These are phyloP conservation scores for Xylaria polymorpha DNA, from an alignment of 2,329 filamentous ascomycete species.

Conservation along the genomic window DNA sequence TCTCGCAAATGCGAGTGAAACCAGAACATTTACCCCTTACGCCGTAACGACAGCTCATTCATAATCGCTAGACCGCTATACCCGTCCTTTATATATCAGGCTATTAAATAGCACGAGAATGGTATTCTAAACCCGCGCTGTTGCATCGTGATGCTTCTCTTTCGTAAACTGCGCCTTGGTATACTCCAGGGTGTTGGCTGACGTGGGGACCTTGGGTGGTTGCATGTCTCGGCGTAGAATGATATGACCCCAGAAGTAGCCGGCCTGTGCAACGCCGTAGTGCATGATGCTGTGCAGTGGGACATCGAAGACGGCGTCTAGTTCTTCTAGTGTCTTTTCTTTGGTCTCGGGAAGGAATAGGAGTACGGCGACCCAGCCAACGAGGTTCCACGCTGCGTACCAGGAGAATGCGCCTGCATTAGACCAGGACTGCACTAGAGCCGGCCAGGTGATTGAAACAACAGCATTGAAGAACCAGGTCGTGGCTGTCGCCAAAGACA, in stretches of 20 bases:
- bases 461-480: constrained; percentile 57
- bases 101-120: neutral
- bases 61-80: neutral
- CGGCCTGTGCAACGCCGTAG: constrained; percentile 53
- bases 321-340: constrained; percentile 58
- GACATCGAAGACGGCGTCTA: constrained; percentile 55
- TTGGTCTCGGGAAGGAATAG: constrained; percentile 59
- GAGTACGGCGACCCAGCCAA: constrained; percentile 58
- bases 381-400: constrained; percentile 62
- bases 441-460: constrained; percentile 60
- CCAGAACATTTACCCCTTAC: neutral
- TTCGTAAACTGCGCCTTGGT: constrained; percentile 42
- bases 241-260: constrained; percentile 50
- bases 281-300: constrained; percentile 45
- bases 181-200: constrained; percentile 43
- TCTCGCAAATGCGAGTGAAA: neutral
- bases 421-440: constrained; percentile 57
- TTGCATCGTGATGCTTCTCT: constrained; percentile 47
- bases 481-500: constrained; percentile 67
- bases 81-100: neutral
- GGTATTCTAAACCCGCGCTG: constrained; percentile 44
- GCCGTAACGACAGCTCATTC: constrained; percentile 4
- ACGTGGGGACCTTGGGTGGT: constrained; percentile 44
- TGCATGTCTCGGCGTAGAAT: constrained; percentile 47
- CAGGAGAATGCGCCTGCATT: constrained; percentile 61